Evolutionary conservation across 2,329 filamentous ascomycete genomes (phyloP).

Genomic region (Biscogniauxia mediterranea): DNA sequence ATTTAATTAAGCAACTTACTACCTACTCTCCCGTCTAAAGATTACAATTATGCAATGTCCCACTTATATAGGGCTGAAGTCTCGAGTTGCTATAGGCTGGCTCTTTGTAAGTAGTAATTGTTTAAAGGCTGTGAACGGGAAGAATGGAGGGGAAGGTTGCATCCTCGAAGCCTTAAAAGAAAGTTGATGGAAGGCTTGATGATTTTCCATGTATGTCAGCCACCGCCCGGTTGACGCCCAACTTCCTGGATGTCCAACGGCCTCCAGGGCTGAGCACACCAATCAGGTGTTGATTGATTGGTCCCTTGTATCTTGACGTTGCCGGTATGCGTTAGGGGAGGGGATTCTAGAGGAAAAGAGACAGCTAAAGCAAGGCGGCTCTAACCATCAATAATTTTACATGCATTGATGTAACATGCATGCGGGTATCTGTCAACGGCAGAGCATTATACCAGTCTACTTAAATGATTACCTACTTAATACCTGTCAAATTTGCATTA

Average conservation of each 20-base stretch:
- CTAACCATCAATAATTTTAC: no score
- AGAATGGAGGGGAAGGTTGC: no score
- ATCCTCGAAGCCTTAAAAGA: no score
- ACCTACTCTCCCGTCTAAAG: neutral
- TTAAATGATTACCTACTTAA: no score
- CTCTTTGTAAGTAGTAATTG: no score
- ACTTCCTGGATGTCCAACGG: neutral
- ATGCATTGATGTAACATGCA: no score
- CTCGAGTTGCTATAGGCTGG: neutral
- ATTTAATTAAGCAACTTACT: neutral
- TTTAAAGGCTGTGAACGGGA: no score
- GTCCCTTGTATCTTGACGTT: neutral
- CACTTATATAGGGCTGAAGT: neutral
- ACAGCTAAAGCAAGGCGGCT: no score
- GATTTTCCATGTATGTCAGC: neutral
- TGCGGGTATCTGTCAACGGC: no score
- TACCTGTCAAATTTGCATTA: no score
- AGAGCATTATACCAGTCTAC: no score
- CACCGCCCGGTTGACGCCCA: neutral
- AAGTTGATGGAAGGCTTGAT: no score
- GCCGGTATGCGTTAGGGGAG: neutral
- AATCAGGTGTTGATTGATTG: neutral
- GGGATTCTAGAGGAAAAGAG: neutral
- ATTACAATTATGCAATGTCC: neutral
- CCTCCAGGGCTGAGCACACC: neutral